These are phyloP conservation scores for Pythium aphanidermatum DNA, from an alignment of 352 stramenopile genomes.

Conservation along the genomic window DNA sequence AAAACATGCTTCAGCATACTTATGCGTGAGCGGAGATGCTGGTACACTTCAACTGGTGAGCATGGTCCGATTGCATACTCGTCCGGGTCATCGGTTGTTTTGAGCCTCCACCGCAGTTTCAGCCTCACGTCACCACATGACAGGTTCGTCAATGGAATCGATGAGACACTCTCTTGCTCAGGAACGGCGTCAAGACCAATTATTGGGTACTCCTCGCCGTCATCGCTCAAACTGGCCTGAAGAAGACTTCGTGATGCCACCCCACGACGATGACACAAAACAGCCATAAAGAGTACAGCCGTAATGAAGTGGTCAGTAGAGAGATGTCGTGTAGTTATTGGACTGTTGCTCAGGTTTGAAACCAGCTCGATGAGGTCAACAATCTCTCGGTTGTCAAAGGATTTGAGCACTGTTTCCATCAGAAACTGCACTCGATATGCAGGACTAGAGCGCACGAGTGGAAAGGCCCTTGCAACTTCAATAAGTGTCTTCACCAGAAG, in stretches of 20 bases:
- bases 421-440: slow-evolving; percentile 15
- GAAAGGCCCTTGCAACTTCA: slow-evolving; percentile 53
- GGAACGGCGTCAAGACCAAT: slow-evolving; percentile 52
- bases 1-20: slow-evolving; percentile 12
- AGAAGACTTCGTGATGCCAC: not conserved
- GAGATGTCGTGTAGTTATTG: slow-evolving; percentile 30
- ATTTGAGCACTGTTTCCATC: slow-evolving; percentile 17
- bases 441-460: slow-evolving; percentile 12
- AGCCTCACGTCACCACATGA: slow-evolving; percentile 61
- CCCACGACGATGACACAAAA: slow-evolving; percentile 43
- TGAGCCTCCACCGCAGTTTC: slow-evolving; percentile 58
- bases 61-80: slow-evolving; percentile 33
- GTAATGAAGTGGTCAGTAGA: slow-evolving; percentile 49
- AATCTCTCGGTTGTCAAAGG: slow-evolving; percentile 36
- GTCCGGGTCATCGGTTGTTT: slow-evolving; percentile 21
- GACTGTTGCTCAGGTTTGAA: slow-evolving; percentile 39
- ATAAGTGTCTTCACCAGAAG: slow-evolving; percentile 68
- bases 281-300: slow-evolving; percentile 57
- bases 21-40: slow-evolving; percentile 20
- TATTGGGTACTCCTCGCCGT: slow-evolving; percentile 56
- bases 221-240: slow-evolving; percentile 5
- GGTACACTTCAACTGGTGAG: slow-evolving; percentile 47
- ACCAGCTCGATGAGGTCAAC: slow-evolving; percentile 64
- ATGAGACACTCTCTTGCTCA: slow-evolving; percentile 36
- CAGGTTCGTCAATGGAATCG: slow-evolving; percentile 57